Conservation (phyloP, 768 basidiomycete species). For the Cystobasidium onofrii region DNA sequence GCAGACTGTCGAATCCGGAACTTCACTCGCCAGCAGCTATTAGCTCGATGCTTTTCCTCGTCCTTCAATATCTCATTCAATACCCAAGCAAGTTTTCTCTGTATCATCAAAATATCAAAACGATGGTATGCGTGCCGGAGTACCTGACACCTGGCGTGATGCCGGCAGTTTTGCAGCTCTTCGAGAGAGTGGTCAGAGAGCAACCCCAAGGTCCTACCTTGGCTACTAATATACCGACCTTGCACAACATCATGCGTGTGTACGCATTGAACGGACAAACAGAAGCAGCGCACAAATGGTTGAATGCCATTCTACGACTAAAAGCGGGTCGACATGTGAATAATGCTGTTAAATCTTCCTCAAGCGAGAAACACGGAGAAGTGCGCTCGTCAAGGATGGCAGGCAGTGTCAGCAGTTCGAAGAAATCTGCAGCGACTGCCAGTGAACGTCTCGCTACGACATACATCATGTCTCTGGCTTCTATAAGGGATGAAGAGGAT, state of each 20-base stretch:
- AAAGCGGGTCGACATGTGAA: background rate
- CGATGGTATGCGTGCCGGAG: background rate
- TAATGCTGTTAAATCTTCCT: too few species aligned
- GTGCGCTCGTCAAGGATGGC: too few species aligned
- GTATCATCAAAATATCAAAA: too few species aligned
- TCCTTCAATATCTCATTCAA: background rate
- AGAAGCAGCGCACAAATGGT: background rate
- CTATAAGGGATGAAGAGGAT: background rate
- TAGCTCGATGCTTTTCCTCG: background rate
- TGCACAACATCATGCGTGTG: conserved; percentile 20
- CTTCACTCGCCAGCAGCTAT: background rate
- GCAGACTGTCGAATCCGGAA: background rate
- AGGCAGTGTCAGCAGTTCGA: background rate
- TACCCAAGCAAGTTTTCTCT: background rate
- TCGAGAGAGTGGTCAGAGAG: background rate
- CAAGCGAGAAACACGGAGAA: too few species aligned
- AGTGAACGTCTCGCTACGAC: background rate
- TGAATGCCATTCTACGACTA: background rate
- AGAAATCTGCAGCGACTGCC: background rate
- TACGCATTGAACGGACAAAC: background rate
- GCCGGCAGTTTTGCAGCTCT: background rate
- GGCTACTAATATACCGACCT: background rate
- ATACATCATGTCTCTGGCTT: background rate
- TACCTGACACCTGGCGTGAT: background rate
- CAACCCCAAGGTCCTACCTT: background rate